A percentile compares a stretch with the other conserved stretches of the same genome.
These are phyloP conservation scores for Ascocoryne sarcoides DNA, from an alignment of 2,329 filamentous ascomycete species.

Conservation along the genomic window DNA sequence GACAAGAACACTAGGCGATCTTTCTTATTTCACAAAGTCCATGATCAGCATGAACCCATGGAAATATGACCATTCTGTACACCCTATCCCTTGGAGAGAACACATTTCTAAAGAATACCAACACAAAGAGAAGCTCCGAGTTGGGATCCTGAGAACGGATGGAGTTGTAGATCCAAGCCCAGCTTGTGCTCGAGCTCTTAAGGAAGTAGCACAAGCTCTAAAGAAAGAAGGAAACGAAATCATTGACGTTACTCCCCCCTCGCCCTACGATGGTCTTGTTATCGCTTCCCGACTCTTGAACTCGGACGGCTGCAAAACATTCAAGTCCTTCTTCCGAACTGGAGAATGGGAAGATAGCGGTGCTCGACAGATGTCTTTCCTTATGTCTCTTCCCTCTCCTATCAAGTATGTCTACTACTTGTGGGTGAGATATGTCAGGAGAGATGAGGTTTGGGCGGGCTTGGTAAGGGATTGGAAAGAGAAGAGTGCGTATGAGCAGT, in stretches of 20 bases:
- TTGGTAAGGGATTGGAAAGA: conserved; percentile 64
- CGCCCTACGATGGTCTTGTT: conserved; percentile 65
- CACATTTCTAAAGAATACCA: conserved; percentile 50
- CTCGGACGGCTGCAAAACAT: conserved; percentile 74
- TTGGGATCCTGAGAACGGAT: conserved; percentile 73
- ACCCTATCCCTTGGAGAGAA: conserved; percentile 72
- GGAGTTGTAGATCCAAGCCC: conserved; percentile 80
- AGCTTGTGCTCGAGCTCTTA: conserved; percentile 69
- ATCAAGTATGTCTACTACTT: conserved; percentile 81
- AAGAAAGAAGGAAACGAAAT: conserved; percentile 67
- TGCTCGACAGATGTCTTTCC: conserved; percentile 62
- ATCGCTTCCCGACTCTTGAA: conserved; percentile 76
- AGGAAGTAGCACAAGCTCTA: conserved; percentile 62
- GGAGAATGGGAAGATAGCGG: conserved; percentile 77
- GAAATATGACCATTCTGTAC: conserved; percentile 79
- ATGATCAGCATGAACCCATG: conserved; percentile 78
- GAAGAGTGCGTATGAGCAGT: conserved; percentile 70
- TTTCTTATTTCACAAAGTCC: conserved; percentile 74
- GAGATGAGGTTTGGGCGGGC: conserved; percentile 70
- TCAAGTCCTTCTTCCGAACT: conserved; percentile 64
- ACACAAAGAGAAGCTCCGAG: conserved; percentile 53
- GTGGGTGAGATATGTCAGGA: conserved; percentile 76
- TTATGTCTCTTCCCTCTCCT: conserved; percentile 64
- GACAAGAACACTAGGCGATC: conserved; percentile 74
- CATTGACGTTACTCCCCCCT: conserved; percentile 54